A percentile compares a stretch with the other conserved stretches of the same genome.
phyloP scores from a whole-genome alignment of 2,329 filamentous ascomycete species.

The Colletotrichum theobromicola region DNA sequence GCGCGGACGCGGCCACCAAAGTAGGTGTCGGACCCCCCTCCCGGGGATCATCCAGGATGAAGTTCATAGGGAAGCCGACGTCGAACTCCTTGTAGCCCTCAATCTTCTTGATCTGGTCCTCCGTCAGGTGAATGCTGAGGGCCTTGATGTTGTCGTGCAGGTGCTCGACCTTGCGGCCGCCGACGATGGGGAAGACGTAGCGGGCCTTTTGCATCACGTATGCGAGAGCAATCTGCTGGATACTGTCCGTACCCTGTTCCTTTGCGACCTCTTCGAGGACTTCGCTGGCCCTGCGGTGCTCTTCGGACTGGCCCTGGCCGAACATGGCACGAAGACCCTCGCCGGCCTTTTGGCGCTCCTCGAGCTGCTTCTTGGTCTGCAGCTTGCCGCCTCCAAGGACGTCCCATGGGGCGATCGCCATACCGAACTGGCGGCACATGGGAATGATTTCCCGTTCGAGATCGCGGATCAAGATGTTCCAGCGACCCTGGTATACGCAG shows the following conservation, averaged over 20 bases:
- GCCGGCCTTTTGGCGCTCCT: constrained; percentile 33
- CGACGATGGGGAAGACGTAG: constrained; percentile 59
- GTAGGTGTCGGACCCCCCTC: constrained; percentile 10
- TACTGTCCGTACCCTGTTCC: constrained; percentile 56
- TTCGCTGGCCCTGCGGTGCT: constrained; percentile 56
- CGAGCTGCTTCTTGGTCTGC: constrained; percentile 42
- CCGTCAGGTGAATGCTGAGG: constrained; percentile 51
- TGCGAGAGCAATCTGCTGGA: constrained; percentile 64
- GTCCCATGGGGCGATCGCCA: constrained; percentile 66
- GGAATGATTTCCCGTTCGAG: constrained; percentile 48
- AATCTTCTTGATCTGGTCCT: constrained; percentile 59
- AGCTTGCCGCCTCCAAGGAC: constrained; percentile 59
- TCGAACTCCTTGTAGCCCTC: constrained; percentile 60
- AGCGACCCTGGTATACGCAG: constrained; percentile 44
- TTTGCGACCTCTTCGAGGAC: constrained; percentile 66
- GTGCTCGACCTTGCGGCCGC: constrained; percentile 57
- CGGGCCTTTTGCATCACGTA: constrained; percentile 57
- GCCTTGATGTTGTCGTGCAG: constrained; percentile 61
- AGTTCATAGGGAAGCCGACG: constrained; percentile 56
- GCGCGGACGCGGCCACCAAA: constrained; percentile 6
- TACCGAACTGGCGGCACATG: constrained; percentile 44
- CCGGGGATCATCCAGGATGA: constrained; percentile 37
- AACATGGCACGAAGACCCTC: constrained; percentile 42
- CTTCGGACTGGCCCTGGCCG: constrained; percentile 43
- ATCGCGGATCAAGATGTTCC: constrained; percentile 38